Conservation (phyloP, 163 green algal genomes). For the Chloromonas sp. region DNA sequence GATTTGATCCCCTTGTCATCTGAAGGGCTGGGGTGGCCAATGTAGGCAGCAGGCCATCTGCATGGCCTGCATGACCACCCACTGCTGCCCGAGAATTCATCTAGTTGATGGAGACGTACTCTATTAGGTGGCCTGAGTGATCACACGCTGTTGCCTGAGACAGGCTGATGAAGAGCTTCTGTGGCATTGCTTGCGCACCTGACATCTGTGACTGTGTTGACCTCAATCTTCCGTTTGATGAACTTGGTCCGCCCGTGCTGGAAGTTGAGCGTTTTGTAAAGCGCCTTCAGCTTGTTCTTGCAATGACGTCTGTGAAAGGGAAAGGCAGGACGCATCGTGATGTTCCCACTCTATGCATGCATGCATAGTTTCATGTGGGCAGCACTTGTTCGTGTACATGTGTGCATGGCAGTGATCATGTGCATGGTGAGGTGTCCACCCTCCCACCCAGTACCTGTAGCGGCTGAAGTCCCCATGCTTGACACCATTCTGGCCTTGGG, state of each 20-base stretch:
- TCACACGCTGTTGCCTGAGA: neutral
- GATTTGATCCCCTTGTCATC: no score
- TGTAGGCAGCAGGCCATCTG: no score
- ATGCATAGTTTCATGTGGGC: neutral
- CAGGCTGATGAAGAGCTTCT: neutral
- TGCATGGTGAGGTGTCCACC: no score
- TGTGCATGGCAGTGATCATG: no score
- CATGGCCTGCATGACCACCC: no score
- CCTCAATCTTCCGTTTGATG: conserved; percentile 63
- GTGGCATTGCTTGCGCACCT: conserved; percentile 27
- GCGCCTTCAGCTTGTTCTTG: conserved; percentile 48
- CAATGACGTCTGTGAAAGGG: conserved; percentile 71
- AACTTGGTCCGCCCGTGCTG: conserved; percentile 74
- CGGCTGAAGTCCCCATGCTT: conserved; percentile 78
- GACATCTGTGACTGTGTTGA: conserved; percentile 44
- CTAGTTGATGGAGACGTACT: neutral
- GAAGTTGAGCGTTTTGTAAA: conserved; percentile 71
- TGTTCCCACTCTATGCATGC: neutral
- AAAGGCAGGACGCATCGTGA: neutral
- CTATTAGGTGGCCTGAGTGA: neutral
- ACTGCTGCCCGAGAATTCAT: no score
- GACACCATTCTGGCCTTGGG: conserved; percentile 75
- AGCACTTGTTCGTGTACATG: neutral
- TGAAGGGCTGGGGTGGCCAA: no score
- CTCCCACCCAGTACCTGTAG: conserved; percentile 63